Conservation (phyloP, 2,329 filamentous ascomycete genomes). For the Fusarium nisikadoi region DNA sequence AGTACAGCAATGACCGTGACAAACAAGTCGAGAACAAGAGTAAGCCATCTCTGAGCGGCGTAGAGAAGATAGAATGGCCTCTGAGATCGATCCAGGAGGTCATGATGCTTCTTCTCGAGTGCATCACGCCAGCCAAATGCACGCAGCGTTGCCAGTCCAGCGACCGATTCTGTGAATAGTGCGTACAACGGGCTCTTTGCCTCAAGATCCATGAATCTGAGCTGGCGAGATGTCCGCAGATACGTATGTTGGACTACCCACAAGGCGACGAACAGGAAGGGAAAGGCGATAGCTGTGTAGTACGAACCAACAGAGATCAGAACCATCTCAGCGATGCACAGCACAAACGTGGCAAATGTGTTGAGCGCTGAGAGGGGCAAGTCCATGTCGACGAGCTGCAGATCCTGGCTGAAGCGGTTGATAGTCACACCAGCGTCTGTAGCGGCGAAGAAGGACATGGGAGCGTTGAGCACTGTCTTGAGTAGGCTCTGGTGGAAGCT, state of each 20-base stretch:
- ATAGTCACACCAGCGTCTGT: constrained; percentile 50
- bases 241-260: constrained; percentile 43
- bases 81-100: constrained; percentile 56
- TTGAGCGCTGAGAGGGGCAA: constrained; percentile 45
- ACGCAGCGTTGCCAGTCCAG: constrained; percentile 59
- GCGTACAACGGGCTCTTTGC: constrained; percentile 60
- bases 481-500: constrained; percentile 37
- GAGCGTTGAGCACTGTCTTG: constrained; percentile 42
- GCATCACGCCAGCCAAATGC: constrained; percentile 59
- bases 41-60: constrained; percentile 44
- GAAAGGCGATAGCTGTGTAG: constrained; percentile 35
- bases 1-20: constrained; percentile 35
- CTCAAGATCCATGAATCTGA: constrained; percentile 64
- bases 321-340: constrained; percentile 38
- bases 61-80: constrained; percentile 57
- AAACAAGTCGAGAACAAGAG: constrained; percentile 40
- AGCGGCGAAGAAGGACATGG: constrained; percentile 49
- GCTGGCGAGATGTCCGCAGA: constrained; percentile 62
- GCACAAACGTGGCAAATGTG: constrained; percentile 32
- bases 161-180: constrained; percentile 60
- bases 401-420: constrained; percentile 55
- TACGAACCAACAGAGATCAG: constrained; percentile 32
- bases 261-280: constrained; percentile 14
- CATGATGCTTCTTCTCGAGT: constrained; percentile 48
- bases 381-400: constrained; percentile 52